Conservation (phyloP, 441 rosid genomes). For the Corymbia calophylla region DNA sequence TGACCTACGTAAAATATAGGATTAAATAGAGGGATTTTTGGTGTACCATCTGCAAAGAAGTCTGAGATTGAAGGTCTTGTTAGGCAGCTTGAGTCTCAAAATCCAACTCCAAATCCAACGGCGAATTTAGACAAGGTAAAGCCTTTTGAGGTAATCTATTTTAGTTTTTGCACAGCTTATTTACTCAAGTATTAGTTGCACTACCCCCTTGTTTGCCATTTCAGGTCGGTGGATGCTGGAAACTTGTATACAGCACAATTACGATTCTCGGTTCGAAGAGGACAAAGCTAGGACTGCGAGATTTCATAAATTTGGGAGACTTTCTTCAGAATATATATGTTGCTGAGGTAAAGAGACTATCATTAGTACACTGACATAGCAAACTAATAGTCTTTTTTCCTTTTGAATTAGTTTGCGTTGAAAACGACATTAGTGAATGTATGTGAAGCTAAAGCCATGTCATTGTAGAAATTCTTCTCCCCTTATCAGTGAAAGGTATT, state of each 20-base stretch:
- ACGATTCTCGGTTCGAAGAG: constrained; percentile 68
- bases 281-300: constrained; percentile 83
- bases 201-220: neutral
- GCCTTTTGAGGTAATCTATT: neutral
- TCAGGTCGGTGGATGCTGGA: constrained; percentile 74
- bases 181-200: neutral
- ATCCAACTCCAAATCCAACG: constrained; percentile 73
- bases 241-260: constrained; percentile 65
- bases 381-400: neutral
- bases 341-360: constrained; percentile 37
- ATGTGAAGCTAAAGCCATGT: neutral
- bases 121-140: constrained; percentile 48
- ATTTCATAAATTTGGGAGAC: constrained; percentile 71
- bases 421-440: neutral
- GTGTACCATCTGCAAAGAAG: constrained; percentile 55
- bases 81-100: constrained; percentile 58
- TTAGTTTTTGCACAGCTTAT: neutral
- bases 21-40: constrained; percentile 76
- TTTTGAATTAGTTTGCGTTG: neutral
- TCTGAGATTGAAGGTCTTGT: constrained; percentile 52
- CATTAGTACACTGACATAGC: neutral
- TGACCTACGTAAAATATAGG: constrained; percentile 17
- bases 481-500: neutral
- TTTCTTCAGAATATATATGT: constrained; percentile 64
- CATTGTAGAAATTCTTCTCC: neutral